A percentile compares a stretch with the other conserved stretches of the same genome.
phyloP scores from a whole-genome alignment of 2,329 filamentous ascomycete genomes.

The Colletotrichum godetiae region DNA sequence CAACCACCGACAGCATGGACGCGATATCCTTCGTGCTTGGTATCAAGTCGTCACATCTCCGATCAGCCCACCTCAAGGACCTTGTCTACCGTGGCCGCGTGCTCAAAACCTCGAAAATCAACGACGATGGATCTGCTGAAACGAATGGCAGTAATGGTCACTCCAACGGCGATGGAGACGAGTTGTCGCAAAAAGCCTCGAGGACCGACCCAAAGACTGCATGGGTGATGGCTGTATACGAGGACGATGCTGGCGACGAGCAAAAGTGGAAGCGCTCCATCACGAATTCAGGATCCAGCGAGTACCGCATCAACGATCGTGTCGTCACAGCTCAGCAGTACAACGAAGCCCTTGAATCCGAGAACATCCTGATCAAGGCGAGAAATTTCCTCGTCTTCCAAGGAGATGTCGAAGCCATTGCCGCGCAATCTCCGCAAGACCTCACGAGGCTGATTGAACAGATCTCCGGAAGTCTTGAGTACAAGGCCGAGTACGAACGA shows the following conservation, averaged over 20 bases:
- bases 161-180: slow-evolving; percentile 69
- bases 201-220: slow-evolving; percentile 90
- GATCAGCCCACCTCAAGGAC: slow-evolving; percentile 92
- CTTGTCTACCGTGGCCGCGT: slow-evolving; percentile 96
- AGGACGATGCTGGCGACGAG: slow-evolving; percentile 95
- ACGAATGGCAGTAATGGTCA: slow-evolving; percentile 73
- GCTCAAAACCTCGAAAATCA: slow-evolving; percentile 90
- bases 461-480: slow-evolving; percentile 95
- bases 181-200: slow-evolving; percentile 70
- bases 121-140: slow-evolving; percentile 85
- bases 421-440: slow-evolving; percentile 93
- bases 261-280: slow-evolving; percentile 97
- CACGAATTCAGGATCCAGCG: slow-evolving; percentile 86
- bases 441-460: slow-evolving; percentile 95
- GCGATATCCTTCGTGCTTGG: slow-evolving; percentile 98
- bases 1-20: slow-evolving; percentile 78
- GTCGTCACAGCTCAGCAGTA: slow-evolving; percentile 91
- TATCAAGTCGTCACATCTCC: slow-evolving; percentile 98
- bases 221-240: slow-evolving; percentile 99
- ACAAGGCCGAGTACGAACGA: slow-evolving; percentile 92
- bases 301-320: slow-evolving; percentile 96
- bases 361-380: slow-evolving; percentile 98
- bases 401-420: slow-evolving; percentile 96
- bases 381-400: slow-evolving; percentile 99
- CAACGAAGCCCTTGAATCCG: slow-evolving; percentile 89